Base-by-base conservation (phyloP, 2,329 filamentous ascomycete genomes). In the Diaporthe helianthi region DNA sequence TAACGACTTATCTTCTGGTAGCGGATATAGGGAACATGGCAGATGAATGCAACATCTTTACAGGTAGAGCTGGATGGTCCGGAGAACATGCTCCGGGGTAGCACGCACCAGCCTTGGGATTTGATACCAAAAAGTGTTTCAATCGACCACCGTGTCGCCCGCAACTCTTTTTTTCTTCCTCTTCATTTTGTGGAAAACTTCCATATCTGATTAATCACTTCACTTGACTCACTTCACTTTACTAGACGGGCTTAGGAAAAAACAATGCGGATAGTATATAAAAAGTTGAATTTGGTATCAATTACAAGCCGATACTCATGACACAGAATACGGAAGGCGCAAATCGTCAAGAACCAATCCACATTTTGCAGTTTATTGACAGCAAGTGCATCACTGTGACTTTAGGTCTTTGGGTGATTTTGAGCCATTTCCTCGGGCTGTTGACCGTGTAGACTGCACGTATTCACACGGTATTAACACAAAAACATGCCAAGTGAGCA, bases 1-100 rank as follows among this genome's bases (percentile, higher is more conserved):
- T 31, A 36, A 63, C 13, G 58, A 36, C 26, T 61, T 46, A 22
- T 49, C 19, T 49, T 63, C 58, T 63, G 24, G 22, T 47, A 49
- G 58, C 44, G 29, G 6, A 8, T 49, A 61, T 49, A 36, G 58
- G 58, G 44, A 49, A 49, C 13, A 22, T 46, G 29, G 44, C 58
- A 49, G 47, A 31, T 33, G n/a, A 31, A 49, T 49, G 41, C 44
- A 24, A 22, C 26, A 22, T 61, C 38, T 47, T 15, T 9, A 10
- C 13, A 49, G 29, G n/a, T 22, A 47, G 58, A 49, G 58, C 58
- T 63, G 58, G 51, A 49, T 49, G 29, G 44, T 31, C 19, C 8
- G 44, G n/a, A 4, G 41, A 63, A 12, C 58, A 49, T 46, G 24
- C 55, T 26, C 17, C 5, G 38, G 19, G n/a, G n/a, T n/a, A 60